A percentile compares a stretch with the other conserved stretches of the same genome.
phyloP scores from a whole-genome alignment of 352 stramenopile species.

The Phytophthora macrochlamydospora region DNA sequence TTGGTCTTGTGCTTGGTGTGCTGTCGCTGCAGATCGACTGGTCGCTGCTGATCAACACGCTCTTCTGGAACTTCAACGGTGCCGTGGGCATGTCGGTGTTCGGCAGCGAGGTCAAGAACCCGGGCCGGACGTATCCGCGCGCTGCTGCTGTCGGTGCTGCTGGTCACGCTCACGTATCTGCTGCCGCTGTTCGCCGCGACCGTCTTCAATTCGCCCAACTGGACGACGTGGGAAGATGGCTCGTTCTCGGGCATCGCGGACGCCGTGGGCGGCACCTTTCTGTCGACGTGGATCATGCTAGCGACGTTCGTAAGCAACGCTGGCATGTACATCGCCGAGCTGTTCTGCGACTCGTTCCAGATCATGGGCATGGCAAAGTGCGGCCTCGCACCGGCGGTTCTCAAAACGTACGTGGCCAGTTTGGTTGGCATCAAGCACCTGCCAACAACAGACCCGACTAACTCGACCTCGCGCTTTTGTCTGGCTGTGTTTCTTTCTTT shows the following conservation, averaged over 20 bases:
- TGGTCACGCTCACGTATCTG: conserved; percentile 87
- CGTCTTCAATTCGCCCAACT: conserved; percentile 62
- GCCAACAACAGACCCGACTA: too few species aligned
- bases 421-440: not conserved
- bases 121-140: conserved; percentile 81
- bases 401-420: conserved; percentile 69
- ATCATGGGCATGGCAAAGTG: conserved; percentile 82
- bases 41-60: conserved; percentile 90
- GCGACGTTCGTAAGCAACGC: conserved; percentile 90
- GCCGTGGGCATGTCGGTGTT: conserved; percentile 90
- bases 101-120: conserved; percentile 88
- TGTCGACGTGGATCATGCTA: conserved; percentile 90
- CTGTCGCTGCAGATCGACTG: conserved; percentile 18
- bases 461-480: not conserved
- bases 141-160: conserved; percentile 78
- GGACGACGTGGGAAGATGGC: conserved; percentile 90
- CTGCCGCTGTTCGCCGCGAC: conserved; percentile 87
- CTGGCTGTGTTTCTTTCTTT: not conserved
- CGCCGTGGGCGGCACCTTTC: conserved; percentile 81
- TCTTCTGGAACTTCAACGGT: conserved; percentile 97
- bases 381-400: conserved; percentile 83
- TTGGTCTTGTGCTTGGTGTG: not conserved
- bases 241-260: conserved; percentile 88
- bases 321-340: conserved; percentile 92
- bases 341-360: conserved; percentile 93